Conservation (phyloP, 805 yeast species). For the Kluyveromyces wickerhamii region DNA sequence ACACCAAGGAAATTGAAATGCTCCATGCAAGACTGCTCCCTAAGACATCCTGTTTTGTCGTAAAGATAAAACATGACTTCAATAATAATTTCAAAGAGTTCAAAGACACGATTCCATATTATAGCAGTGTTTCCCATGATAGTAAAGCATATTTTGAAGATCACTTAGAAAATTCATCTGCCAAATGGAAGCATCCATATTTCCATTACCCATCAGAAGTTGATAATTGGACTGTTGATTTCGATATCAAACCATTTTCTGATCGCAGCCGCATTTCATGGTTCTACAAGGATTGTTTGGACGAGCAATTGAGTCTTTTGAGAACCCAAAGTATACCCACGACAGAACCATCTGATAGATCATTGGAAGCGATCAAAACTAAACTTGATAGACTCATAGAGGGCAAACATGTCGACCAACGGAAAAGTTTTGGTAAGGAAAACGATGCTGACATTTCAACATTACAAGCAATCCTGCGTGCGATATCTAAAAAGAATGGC, state of each 20-base stretch:
- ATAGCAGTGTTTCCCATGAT: slow-evolving; percentile 27
- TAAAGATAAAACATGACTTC: slow-evolving; percentile 2
- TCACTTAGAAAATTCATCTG: slow-evolving; percentile 22
- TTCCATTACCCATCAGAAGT: slow-evolving; percentile 24
- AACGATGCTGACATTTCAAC: slow-evolving; percentile 5
- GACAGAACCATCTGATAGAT: slow-evolving; percentile 6
- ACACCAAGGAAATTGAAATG: not conserved
- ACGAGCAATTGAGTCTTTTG: slow-evolving; percentile 21
- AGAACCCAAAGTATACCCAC: slow-evolving; percentile 15
- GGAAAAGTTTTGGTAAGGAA: not conserved
- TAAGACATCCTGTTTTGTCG: not conserved
- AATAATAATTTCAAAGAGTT: not conserved
- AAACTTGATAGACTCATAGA: slow-evolving; percentile 3
- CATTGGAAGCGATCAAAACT: not conserved
- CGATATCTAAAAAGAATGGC: slow-evolving; percentile 16
- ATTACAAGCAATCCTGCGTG: slow-evolving; percentile 16
- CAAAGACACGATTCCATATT: not conserved
- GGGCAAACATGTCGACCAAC: not conserved
- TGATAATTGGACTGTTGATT: slow-evolving; percentile 32
- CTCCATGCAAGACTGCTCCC: not conserved
- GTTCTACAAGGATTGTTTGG: slow-evolving; percentile 18
- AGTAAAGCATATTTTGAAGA: slow-evolving; percentile 40
- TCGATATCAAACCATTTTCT: slow-evolving; percentile 23
- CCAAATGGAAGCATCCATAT: slow-evolving; percentile 16
- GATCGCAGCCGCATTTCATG: slow-evolving; percentile 10